phyloP scores from a whole-genome alignment of 1,284 basidiomycete genomes.

The Sanguinoderma infundibulare region DNA sequence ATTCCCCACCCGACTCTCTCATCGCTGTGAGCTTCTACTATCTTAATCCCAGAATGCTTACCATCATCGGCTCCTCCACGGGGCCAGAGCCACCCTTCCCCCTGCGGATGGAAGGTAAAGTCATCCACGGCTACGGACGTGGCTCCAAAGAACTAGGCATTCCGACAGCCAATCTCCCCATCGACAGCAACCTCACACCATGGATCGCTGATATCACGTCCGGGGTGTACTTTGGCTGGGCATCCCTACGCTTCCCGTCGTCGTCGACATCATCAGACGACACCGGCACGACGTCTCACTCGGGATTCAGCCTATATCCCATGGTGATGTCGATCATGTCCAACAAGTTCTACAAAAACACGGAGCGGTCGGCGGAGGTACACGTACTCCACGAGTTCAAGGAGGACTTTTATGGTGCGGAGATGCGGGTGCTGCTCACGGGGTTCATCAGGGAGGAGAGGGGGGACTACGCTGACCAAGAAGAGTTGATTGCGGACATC shows the following conservation, averaged over 20 bases:
- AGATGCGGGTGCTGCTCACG: constrained; percentile 4
- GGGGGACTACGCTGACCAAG: not conserved
- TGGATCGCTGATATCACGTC: not conserved
- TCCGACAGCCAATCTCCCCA: not conserved
- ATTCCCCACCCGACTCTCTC: not conserved
- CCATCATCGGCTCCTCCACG: not conserved
- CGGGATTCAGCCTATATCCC: not conserved
- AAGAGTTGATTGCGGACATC: constrained; percentile 2
- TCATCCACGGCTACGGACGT: not conserved
- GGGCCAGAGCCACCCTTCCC: not conserved
- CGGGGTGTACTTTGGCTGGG: not conserved
- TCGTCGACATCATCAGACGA: not conserved
- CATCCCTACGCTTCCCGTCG: not conserved
- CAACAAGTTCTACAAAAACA: not conserved
- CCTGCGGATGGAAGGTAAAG: not conserved
- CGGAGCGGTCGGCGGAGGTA: not conserved
- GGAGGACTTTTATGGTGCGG: constrained; percentile 7
- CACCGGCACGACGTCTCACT: not conserved
- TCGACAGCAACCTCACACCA: not conserved
- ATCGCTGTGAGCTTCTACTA: too few relatives aligned
- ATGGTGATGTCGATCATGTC: not conserved
- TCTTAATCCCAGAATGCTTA: too few relatives aligned
- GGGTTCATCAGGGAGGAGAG: constrained; percentile 5
- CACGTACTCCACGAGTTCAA: not conserved
- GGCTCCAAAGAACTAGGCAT: not conserved